Evolutionary conservation across 169 alveolate genomes (phyloP), one percentile per base, ranked within the genome.

Genomic region (Plasmodium fragile): DNA sequence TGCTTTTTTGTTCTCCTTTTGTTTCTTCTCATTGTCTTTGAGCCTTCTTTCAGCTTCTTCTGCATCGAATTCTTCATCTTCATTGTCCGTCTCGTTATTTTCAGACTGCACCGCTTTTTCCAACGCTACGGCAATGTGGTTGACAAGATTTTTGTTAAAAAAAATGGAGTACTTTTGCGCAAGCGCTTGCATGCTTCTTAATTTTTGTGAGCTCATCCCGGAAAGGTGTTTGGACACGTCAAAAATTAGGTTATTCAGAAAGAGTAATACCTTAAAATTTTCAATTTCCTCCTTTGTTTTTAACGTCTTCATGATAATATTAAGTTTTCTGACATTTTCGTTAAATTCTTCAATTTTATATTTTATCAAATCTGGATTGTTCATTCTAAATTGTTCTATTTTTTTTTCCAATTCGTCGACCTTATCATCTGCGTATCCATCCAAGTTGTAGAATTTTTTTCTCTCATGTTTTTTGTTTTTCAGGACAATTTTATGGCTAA

Each of bases 281-380:
- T 89, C 90, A 59, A 53, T 30, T 65, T 89, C 91, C 34, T 85
- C 87, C 18, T 89, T 41, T 41, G 59, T 59, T 79, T 89, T 89
- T 41, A 89, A 79, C 7, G 43, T 89, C 13, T 77, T 55, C 82
- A 89, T 59, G 36, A 89, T 89, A 45, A 41, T 39, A 89, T 89
- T 89, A 25, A 53, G 82, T 59, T 89, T 80, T 45, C 53, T 79
- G 2, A 16, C 10, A 59, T 89, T 89, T 89, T 89, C 90, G 32
- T 89, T 65, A 77, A 89, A 79, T 79, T 89, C 94, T 39, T 89
- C 49, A 89, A 89, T 55, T 89, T 79, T 89, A 59, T 79, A 89
- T 78, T 89, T 89, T 78, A 89, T 69, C 18, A 89, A 80, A 36
- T 77, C 90, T 13, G 94, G 91, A 77, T 89, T 78, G 2, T 89